Conservation (phyloP, 1,284 basidiomycete species). For the Heterobasidion annosum region DNA sequence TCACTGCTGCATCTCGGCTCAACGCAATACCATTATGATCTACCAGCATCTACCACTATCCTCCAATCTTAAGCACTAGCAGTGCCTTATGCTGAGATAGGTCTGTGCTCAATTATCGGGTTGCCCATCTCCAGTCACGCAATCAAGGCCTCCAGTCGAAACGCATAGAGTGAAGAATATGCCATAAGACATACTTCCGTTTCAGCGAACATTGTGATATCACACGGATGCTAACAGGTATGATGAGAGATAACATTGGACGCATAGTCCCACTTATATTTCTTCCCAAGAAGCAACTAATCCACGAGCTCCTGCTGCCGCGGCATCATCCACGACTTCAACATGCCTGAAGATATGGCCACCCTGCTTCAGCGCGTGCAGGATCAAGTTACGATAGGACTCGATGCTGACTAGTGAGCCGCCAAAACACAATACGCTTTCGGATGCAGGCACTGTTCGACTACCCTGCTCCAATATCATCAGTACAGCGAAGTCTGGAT, state of each 20-base stretch:
- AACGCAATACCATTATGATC: too few relatives aligned
- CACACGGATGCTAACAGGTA: background rate
- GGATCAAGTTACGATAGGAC: slow-evolving; percentile 48
- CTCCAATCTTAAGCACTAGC: too few relatives aligned
- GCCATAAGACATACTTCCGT: too few relatives aligned
- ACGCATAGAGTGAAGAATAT: too few relatives aligned
- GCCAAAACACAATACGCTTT: slow-evolving; percentile 61
- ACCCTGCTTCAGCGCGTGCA: slow-evolving; percentile 43
- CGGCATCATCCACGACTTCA: slow-evolving; percentile 59
- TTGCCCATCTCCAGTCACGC: too few relatives aligned
- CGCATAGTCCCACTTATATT: background rate
- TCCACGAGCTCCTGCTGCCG: slow-evolving; percentile 46
- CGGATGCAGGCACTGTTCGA: slow-evolving; percentile 24
- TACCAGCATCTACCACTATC: too few relatives aligned
- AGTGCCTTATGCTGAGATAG: too few relatives aligned
- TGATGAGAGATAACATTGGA: background rate
- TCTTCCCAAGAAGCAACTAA: slow-evolving; percentile 14
- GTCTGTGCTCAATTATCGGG: too few relatives aligned
- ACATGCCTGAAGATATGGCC: slow-evolving; percentile 58
- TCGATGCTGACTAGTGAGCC: slow-evolving; percentile 61
- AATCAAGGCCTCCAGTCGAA: too few relatives aligned
- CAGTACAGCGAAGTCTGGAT: background rate
- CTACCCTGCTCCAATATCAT: slow-evolving; percentile 1
- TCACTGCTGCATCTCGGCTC: too few relatives aligned
- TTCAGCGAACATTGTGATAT: too few relatives aligned